phyloP scores from a whole-genome alignment of 371 early-diverging fungal species.

The Haplosporangium sp. region DNA sequence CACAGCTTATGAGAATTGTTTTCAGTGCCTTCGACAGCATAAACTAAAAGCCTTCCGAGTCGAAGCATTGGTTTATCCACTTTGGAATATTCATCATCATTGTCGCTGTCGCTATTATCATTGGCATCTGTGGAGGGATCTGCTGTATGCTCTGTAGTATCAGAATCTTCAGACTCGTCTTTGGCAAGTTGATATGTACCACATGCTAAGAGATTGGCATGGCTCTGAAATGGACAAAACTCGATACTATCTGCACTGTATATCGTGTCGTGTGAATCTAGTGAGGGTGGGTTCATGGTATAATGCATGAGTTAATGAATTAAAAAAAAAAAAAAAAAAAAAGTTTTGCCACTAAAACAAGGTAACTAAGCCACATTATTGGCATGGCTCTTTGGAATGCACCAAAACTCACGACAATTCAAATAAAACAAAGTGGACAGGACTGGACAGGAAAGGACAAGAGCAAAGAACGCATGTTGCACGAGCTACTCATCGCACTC shows the following conservation, averaged over 20 bases:
- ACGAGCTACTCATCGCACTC: constrained; percentile 80
- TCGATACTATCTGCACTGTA: constrained; percentile 88
- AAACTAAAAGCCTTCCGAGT: constrained; percentile 59
- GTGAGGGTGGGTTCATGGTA: constrained; percentile 44
- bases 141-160: constrained; percentile 12
- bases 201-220: constrained; percentile 67
- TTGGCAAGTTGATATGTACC: constrained; percentile 85
- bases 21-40: constrained; percentile 23
- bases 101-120: constrained; percentile 40
- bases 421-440: too few relatives aligned
- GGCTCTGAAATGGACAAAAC: constrained; percentile 74
- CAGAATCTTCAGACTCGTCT: constrained; percentile 48
- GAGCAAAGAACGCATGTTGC: constrained; percentile 67
- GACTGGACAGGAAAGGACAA: neutral
- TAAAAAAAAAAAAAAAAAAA: neutral
- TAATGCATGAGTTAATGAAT: neutral
- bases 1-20: constrained; percentile 39
- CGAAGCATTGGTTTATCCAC: constrained; percentile 48
- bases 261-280: constrained; percentile 74
- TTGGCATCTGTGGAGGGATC: constrained; percentile 5
- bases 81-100: constrained; percentile 23
- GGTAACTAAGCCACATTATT: neutral
- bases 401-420: neutral
- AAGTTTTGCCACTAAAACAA: neutral
- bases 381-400: neutral